Conservation (phyloP, 768 basidiomycete genomes). For the Macrolepiota albuminosa region DNA sequence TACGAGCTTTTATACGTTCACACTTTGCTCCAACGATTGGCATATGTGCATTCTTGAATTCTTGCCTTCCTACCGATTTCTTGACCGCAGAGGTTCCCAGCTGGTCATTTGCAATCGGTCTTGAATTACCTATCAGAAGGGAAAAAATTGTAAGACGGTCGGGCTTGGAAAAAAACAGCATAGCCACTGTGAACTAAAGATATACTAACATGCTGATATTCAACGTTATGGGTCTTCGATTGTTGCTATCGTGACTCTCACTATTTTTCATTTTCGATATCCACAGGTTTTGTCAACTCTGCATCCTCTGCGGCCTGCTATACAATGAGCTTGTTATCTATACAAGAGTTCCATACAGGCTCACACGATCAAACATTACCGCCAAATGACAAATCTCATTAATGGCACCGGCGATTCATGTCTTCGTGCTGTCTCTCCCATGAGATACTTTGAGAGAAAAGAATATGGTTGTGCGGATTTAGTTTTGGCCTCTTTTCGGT, state of each 20-base stretch:
- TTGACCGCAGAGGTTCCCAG: neutral
- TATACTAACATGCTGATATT: neutral
- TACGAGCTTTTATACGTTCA: neutral
- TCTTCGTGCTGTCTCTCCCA: neutral
- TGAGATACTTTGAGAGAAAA: neutral
- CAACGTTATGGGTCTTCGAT: neutral
- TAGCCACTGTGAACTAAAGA: neutral
- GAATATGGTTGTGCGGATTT: neutral
- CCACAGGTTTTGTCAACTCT: neutral
- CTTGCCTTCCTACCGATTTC: neutral
- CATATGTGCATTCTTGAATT: neutral
- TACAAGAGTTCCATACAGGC: neutral
- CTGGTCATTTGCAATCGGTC: neutral
- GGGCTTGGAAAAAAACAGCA: neutral
- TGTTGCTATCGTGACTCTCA: neutral
- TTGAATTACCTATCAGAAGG: neutral
- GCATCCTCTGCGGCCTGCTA: neutral
- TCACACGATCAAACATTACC: neutral
- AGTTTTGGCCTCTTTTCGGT: neutral
- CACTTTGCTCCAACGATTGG: neutral
- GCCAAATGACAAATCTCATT: neutral
- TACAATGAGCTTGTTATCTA: neutral
- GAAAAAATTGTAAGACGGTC: neutral
- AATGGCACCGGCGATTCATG: neutral
- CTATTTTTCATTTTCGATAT: neutral